phyloP scores from a whole-genome alignment of 805 yeast genomes.

The Suhomyces tanzawaensis region DNA sequence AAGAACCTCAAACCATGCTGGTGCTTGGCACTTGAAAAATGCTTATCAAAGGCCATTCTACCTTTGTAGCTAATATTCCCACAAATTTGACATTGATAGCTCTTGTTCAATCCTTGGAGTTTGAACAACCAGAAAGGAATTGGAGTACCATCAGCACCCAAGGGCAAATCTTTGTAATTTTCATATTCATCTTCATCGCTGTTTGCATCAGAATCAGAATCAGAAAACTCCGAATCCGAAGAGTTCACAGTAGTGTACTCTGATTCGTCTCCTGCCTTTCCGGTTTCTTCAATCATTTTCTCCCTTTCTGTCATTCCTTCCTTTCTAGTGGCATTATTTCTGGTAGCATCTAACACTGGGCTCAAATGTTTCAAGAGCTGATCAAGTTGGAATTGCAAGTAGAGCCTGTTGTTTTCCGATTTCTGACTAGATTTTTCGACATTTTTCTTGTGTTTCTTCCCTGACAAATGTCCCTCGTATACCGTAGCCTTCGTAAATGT shows the following conservation, averaged over 20 bases:
- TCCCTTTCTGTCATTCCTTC: constrained; percentile 71
- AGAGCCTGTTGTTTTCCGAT: neutral
- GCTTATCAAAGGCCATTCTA: constrained; percentile 64
- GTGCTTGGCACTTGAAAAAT: constrained; percentile 73
- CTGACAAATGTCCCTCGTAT: constrained; percentile 63
- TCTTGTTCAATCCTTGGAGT: constrained; percentile 76
- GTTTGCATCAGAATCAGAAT: constrained; percentile 30
- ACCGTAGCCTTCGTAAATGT: constrained; percentile 63
- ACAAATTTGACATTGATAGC: constrained; percentile 81
- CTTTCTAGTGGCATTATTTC: constrained; percentile 60
- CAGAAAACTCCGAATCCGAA: constrained; percentile 13
- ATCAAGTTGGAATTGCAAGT: constrained; percentile 3
- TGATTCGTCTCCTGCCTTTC: constrained; percentile 37
- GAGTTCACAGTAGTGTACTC: constrained; percentile 40
- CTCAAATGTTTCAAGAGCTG: constrained; percentile 4
- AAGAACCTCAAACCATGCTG: constrained; percentile 68
- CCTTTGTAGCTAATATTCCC: constrained; percentile 75
- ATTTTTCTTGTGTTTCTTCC: constrained; percentile 72
- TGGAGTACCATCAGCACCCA: constrained; percentile 88
- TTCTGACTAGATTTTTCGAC: constrained; percentile 3
- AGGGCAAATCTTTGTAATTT: constrained; percentile 61
- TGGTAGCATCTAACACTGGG: constrained; percentile 44
- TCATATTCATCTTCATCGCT: constrained; percentile 24
- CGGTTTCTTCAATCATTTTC: constrained; percentile 45
- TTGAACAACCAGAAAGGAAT: constrained; percentile 94